These are phyloP conservation scores for Venturia asperata DNA, from an alignment of 2,329 filamentous ascomycete genomes.

Conservation along the genomic window DNA sequence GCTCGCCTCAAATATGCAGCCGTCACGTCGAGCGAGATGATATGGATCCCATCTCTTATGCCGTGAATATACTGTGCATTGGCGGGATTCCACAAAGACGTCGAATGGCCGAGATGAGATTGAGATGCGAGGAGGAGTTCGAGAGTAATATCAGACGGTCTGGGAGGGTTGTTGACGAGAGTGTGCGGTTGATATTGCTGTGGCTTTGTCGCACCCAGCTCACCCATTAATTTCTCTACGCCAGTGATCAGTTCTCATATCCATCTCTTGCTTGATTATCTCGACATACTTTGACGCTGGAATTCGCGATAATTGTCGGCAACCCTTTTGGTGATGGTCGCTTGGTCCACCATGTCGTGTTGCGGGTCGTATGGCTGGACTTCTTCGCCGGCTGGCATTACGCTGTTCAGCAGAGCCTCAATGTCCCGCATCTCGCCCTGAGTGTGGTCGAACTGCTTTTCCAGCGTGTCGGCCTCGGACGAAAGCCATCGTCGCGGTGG, in stretches of 20 bases:
- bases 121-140: constrained; percentile 85
- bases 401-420: constrained; percentile 14
- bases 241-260: constrained; percentile 11
- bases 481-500: constrained; percentile 3
- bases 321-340: constrained; percentile 20
- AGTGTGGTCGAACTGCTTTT: background rate
- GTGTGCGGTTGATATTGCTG: constrained; percentile 58
- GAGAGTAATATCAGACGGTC: constrained; percentile 73
- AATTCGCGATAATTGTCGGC: constrained; percentile 38
- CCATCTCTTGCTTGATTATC: no score
- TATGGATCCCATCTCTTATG: constrained; percentile 78
- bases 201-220: constrained; percentile 34
- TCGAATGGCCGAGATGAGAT: constrained; percentile 83
- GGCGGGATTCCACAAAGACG: constrained; percentile 85
- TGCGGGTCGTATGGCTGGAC: constrained; percentile 12
- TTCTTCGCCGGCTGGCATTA: background rate
- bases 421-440: constrained; percentile 10
- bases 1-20: constrained; percentile 86
- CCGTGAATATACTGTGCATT: constrained; percentile 95
- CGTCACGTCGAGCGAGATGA: constrained; percentile 85
- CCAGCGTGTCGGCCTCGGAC: constrained; percentile 3
- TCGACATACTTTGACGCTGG: constrained; percentile 34
- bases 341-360: constrained; percentile 9
- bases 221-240: constrained; percentile 25
- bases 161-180: constrained; percentile 65